These are phyloP conservation scores for Geotrichum europaeum DNA, from an alignment of 1,139 yeast genomes.

Conservation along the genomic window DNA sequence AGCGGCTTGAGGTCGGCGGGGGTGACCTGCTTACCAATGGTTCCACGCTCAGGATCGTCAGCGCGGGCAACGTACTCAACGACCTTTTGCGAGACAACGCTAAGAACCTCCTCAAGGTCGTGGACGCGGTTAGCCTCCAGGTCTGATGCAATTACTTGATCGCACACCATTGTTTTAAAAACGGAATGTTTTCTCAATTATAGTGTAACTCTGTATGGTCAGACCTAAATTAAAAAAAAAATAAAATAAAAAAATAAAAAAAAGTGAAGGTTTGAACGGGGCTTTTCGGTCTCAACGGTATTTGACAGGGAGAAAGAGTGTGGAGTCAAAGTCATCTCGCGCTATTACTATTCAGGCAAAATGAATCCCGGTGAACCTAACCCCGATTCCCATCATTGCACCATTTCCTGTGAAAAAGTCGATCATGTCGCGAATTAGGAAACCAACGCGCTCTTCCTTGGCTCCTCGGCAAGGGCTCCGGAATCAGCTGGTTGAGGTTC, in stretches of 20 bases:
- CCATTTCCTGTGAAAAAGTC: neutral
- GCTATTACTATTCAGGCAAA: neutral
- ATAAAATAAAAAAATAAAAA: neutral
- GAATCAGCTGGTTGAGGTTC: neutral
- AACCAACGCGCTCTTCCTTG: neutral
- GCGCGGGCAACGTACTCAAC: slow-evolving; percentile 40
- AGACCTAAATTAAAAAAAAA: neutral
- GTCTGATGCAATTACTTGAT: neutral
- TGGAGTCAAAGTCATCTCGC: neutral
- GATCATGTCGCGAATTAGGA: neutral
- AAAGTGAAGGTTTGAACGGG: neutral
- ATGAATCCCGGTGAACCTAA: neutral
- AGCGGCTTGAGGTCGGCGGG: slow-evolving; percentile 35
- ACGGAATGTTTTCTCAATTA: neutral
- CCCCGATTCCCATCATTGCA: neutral
- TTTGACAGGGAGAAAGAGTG: neutral
- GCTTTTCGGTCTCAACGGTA: neutral
- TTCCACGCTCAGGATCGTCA: slow-evolving; percentile 32
- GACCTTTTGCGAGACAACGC: slow-evolving; percentile 36
- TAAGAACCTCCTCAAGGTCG: slow-evolving; percentile 43
- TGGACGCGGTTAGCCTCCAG: slow-evolving; percentile 37
- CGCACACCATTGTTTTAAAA: neutral
- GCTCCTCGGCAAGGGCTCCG: neutral
- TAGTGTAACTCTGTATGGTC: neutral
- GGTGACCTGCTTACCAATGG: slow-evolving; percentile 36